Evolutionary conservation across 164 flowering plant species (phyloP), one percentile per base, ranked within the genome.

Genomic region (Aristolochia fimbriata): DNA sequence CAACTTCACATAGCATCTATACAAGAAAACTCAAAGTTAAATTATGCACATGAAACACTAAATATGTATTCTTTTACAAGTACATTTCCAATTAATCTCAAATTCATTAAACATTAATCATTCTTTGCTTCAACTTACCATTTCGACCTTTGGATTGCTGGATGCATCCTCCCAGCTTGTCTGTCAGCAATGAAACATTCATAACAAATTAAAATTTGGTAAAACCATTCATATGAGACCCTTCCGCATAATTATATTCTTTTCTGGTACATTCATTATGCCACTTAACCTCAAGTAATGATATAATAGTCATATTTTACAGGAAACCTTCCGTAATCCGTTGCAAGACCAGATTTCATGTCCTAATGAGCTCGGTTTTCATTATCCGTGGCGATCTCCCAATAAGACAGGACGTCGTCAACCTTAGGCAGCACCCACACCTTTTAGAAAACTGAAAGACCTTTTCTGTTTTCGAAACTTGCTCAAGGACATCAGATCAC

Each of bases 1-100:
- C 75, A 67, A 66, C 76, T 71, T 71, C 71, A 59, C 53, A 53
- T 52, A 33, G 49, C 25, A 47, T 64, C 91, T 87, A 82, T 74
- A 80, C 17, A 20, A 27, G 37, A 47, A 14, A 25, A 25, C 7
- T 31, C 27, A 13, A 41, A 45, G 41, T 46, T 25, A 52, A 57
- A 45, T 66, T 9, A 17, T 31, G 47, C 57, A 15, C 15, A 31
- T 24, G 4, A 11, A 37, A n/a, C 22, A 14, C n/a, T 48, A 25
- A 19, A 31, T 48, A 22, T 19, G 41, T 15, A 30, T 7, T 13
- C 48, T 23, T 46, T 5, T 3, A 37, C 25, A 59, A 7, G 15
- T 59, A 21, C 19, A 17, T 8, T 57, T 52, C 22, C 8, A 9
- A 47, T 13, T 25, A 16, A 25, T 24, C 45, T 48, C 43, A 58